Conservation (phyloP, 345 rosid genomes). For the Hibiscus trionum region DNA sequence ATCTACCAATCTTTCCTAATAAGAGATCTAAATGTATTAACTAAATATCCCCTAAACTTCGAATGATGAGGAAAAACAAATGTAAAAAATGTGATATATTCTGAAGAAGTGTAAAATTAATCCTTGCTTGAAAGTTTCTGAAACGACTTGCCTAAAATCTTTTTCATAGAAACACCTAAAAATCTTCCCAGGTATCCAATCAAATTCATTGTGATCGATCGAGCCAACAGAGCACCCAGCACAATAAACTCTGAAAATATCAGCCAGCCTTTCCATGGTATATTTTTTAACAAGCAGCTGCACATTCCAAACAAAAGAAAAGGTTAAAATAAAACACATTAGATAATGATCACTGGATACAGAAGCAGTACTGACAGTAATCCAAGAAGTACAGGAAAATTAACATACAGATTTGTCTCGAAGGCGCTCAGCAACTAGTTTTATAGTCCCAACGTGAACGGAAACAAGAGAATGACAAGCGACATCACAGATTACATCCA, state of each 20-base stretch:
- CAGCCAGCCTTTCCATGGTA: conserved; percentile 87
- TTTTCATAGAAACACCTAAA: conserved; percentile 89
- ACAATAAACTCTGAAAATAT: conserved; percentile 64
- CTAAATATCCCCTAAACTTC: background rate
- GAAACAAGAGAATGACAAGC: conserved; percentile 57
- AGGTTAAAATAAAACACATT: background rate
- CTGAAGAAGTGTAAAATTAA: background rate
- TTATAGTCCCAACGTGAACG: conserved; percentile 61
- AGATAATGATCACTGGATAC: conserved; percentile 13
- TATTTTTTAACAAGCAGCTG: conserved; percentile 81
- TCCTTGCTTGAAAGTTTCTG: background rate
- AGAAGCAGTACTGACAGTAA: conserved; percentile 9
- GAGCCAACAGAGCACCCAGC: conserved; percentile 40
- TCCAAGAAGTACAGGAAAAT: conserved; percentile 13
- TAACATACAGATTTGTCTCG: conserved; percentile 90
- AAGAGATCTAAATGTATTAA: background rate
- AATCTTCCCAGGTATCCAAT: conserved; percentile 97
- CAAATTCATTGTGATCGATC: conserved; percentile 40
- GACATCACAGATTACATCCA: conserved; percentile 81
- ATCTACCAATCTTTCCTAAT: background rate
- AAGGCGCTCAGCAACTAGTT: conserved; percentile 78
- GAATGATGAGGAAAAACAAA: background rate
- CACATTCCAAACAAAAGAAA: conserved; percentile 14
- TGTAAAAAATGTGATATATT: background rate
- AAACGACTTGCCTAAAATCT: conserved; percentile 70